Percentiles rank a stretch among this genome's conserved stretches.
Conservation (phyloP, 148 eudicot species). For the Cornus kousa region DNA sequence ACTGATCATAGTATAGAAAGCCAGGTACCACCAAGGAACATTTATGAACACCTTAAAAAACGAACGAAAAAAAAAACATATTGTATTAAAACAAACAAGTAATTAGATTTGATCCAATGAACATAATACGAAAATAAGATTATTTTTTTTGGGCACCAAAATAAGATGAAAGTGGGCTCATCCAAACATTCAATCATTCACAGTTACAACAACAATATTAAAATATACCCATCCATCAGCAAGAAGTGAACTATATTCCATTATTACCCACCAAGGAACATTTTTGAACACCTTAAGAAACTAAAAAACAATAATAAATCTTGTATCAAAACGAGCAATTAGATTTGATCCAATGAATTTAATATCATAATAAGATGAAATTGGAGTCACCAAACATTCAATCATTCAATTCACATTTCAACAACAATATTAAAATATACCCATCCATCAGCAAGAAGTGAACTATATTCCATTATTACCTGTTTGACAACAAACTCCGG, state of each 20-base stretch:
- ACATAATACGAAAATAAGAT: neutral
- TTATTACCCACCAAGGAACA: slow-evolving; percentile 86
- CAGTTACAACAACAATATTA: neutral
- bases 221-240: neutral
- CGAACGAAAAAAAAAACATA: neutral
- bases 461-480: slow-evolving; percentile 33
- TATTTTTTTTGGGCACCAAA: neutral
- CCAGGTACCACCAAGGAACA: slow-evolving; percentile 89
- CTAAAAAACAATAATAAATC: neutral
- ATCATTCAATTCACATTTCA: neutral
- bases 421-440: neutral
- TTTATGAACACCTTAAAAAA: slow-evolving; percentile 63
- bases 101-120: neutral
- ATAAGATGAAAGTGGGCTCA: neutral
- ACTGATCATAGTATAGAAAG: slow-evolving; percentile 73
- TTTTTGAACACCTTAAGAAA: slow-evolving; percentile 62
- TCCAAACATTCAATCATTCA: neutral
- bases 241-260: neutral
- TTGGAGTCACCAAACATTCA: neutral
- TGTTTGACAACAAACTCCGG: slow-evolving; percentile 95
- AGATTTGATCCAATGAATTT: neutral
- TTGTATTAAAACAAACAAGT: neutral
- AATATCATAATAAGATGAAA: neutral
- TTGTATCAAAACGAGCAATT: slow-evolving; percentile 1
- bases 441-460: neutral